These are phyloP conservation scores for Amauroascus verrucosus DNA, from an alignment of 2,329 filamentous ascomycete species.

Conservation along the genomic window DNA sequence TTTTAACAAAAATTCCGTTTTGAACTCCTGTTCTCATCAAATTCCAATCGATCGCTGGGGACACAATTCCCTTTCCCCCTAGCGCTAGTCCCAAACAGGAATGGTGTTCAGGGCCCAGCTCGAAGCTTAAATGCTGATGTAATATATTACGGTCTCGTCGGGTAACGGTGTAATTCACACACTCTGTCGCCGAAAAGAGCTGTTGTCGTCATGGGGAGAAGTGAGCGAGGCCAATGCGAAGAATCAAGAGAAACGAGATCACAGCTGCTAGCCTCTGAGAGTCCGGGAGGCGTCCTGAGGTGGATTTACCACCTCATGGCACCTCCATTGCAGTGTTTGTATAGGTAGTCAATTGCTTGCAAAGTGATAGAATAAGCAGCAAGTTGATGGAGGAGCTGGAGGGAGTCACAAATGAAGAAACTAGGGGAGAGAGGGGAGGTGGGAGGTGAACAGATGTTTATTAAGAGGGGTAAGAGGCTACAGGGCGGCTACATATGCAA, in stretches of 20 bases:
- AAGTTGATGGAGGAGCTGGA: background rate
- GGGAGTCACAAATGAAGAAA: background rate
- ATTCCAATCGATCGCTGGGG: background rate
- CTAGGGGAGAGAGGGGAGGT: no score
- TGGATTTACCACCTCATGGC: background rate
- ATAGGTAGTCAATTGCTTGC: background rate
- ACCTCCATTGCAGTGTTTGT: background rate
- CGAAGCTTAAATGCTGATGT: slow-evolving; percentile 2
- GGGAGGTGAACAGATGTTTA: no score
- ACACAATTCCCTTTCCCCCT: background rate
- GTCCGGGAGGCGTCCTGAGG: background rate
- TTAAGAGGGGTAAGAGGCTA: no score
- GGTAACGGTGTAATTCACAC: no score
- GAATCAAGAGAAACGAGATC: background rate
- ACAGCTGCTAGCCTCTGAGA: no score
- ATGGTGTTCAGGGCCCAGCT: background rate
- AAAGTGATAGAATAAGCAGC: background rate
- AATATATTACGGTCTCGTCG: background rate
- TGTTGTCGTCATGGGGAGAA: background rate
- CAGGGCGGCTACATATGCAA: no score
- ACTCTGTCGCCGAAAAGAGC: background rate
- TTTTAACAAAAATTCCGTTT: background rate
- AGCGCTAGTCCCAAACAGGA: background rate
- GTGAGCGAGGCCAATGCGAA: background rate
- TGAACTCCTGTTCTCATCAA: background rate